These are phyloP conservation scores for Schizonepeta tenuifolia DNA, from an alignment of 257 asterid genomes.

Conservation along the genomic window DNA sequence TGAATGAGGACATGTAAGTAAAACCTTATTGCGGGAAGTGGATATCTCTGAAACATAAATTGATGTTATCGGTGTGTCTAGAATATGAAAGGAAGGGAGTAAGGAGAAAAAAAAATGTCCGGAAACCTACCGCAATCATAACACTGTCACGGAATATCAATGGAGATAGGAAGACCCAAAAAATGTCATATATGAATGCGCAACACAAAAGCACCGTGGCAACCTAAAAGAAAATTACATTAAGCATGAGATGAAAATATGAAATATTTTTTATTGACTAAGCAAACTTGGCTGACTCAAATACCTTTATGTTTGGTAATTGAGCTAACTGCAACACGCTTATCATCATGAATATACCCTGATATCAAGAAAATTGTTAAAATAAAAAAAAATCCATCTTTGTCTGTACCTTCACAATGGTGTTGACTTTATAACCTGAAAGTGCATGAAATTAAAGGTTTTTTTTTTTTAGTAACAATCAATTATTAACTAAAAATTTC, in stretches of 20 bases:
- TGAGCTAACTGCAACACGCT: constrained; percentile 88
- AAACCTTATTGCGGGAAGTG: too few relatives aligned
- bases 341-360: constrained; percentile 94
- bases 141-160: constrained; percentile 82
- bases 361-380: constrained; percentile 38
- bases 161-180: constrained; percentile 97
- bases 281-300: constrained; percentile 18
- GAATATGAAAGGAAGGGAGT: too few relatives aligned
- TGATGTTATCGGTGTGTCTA: too few relatives aligned
- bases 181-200: constrained; percentile 87
- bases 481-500: not conserved
- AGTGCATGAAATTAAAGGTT: not conserved
- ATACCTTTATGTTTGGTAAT: constrained; percentile 87
- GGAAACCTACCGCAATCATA: constrained; percentile 76
- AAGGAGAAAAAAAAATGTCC: too few relatives aligned
- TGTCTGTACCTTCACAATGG: constrained; percentile 13
- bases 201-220: constrained; percentile 87
- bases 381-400: constrained; percentile 17
- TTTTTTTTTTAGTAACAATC: not conserved
- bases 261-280: not conserved
- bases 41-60: too few relatives aligned
- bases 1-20: too few relatives aligned
- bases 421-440: constrained; percentile 6
- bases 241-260: constrained; percentile 23
- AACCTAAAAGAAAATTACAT: constrained; percentile 54